phyloP scores from a whole-genome alignment of 2,329 filamentous ascomycete genomes.

The Ophiosphaerella korrae region DNA sequence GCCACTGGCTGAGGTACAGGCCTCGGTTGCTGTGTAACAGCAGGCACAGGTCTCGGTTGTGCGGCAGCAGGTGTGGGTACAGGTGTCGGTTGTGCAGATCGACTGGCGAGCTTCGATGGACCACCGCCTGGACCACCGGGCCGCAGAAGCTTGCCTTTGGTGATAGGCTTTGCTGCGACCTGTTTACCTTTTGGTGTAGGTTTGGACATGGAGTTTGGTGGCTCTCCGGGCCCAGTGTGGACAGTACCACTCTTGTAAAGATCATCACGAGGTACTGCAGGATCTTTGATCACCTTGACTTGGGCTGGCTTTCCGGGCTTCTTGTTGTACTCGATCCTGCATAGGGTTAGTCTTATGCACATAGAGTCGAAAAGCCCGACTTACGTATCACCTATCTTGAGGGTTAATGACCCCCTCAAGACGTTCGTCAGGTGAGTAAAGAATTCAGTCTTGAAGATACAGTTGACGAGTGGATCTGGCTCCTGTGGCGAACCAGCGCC shows the following conservation, averaged over 20 bases:
- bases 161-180: constrained; percentile 86
- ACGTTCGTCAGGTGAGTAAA: constrained; percentile 87
- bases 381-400: constrained; percentile 77
- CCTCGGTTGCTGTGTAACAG: constrained; percentile 54
- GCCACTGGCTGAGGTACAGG: constrained; percentile 62
- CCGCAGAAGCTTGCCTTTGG: constrained; percentile 87
- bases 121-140: constrained; percentile 84
- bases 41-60: constrained; percentile 55
- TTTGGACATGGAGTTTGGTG: constrained; percentile 78
- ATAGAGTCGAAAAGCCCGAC: constrained; percentile 22
- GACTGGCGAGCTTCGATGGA: constrained; percentile 71
- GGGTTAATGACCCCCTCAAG: constrained; percentile 77
- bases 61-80: constrained; percentile 41
- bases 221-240: constrained; percentile 83
- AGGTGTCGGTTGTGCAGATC: constrained; percentile 48
- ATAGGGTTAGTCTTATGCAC: constrained; percentile 26
- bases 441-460: constrained; percentile 94
- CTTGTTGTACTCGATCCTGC: constrained; percentile 88
- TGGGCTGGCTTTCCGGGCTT: constrained; percentile 90
- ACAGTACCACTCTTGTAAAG: constrained; percentile 93
- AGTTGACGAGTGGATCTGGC: constrained; percentile 90
- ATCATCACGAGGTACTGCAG: constrained; percentile 72
- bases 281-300: constrained; percentile 90
- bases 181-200: constrained; percentile 88
- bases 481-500: constrained; percentile 90